phyloP scores from a whole-genome alignment of 2,329 filamentous ascomycete species.

The Aspergillus quadrilineatus region DNA sequence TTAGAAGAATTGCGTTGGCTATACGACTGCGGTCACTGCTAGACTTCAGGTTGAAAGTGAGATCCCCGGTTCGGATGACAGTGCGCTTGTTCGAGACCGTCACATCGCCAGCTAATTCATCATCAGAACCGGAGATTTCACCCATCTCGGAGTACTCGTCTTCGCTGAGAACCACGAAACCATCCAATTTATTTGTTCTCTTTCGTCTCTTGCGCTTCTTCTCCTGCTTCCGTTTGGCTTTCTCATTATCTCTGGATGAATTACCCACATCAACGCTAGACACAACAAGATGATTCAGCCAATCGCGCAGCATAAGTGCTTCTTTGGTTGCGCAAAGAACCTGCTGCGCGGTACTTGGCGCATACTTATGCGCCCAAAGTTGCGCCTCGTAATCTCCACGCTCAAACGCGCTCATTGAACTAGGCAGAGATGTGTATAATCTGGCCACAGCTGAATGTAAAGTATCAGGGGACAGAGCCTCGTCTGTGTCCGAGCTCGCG shows the following conservation, averaged over 20 bases:
- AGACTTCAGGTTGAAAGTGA: conserved; percentile 34
- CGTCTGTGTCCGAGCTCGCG: not conserved
- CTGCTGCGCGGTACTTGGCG: conserved; percentile 65
- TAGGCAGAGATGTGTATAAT: conserved; percentile 61
- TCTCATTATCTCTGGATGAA: conserved; percentile 28
- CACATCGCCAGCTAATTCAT: conserved; percentile 42
- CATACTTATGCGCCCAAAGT: conserved; percentile 82
- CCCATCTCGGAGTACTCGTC: conserved; percentile 71
- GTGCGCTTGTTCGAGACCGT: conserved; percentile 40
- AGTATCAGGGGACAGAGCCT: conserved; percentile 4
- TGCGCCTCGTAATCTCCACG: conserved; percentile 69
- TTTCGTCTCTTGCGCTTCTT: conserved; percentile 61
- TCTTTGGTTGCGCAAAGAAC: conserved; percentile 76
- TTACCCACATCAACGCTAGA: conserved; percentile 68
- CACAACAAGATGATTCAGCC: conserved; percentile 75
- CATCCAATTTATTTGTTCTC: conserved; percentile 69
- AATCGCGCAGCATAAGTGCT: conserved; percentile 69
- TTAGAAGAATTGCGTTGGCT: conserved; percentile 78
- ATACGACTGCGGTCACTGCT: conserved; percentile 52
- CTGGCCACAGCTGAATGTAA: conserved; percentile 60
- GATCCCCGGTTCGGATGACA: conserved; percentile 43
- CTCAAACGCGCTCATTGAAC: conserved; percentile 75
- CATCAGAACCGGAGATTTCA: conserved; percentile 64
- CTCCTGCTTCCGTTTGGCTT: conserved; percentile 25
- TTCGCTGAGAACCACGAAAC: conserved; percentile 75